These are phyloP conservation scores for Ascochyta clinopodiicola DNA, from an alignment of 2,329 filamentous ascomycete genomes.

Conservation along the genomic window DNA sequence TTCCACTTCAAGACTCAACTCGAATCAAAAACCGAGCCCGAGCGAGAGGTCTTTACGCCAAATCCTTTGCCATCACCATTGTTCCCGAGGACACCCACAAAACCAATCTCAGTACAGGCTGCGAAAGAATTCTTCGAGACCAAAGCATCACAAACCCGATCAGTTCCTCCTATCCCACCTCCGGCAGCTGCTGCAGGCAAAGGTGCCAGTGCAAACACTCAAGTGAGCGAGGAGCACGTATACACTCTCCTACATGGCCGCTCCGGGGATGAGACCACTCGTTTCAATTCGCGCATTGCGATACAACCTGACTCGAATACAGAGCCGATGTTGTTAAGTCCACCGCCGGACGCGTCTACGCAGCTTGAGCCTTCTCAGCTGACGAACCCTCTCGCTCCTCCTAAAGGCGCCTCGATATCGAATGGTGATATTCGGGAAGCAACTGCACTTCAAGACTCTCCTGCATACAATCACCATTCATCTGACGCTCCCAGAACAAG, in stretches of 20 bases:
- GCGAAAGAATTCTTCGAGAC: conserved; percentile 39
- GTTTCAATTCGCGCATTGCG: background rate
- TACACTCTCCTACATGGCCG: background rate
- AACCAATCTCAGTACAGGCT: conserved; percentile 33
- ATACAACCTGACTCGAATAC: background rate
- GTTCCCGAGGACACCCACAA: conserved; percentile 17
- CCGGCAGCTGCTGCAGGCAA: conserved; percentile 7
- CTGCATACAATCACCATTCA: background rate
- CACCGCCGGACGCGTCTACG: conserved; percentile 13
- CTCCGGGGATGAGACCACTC: conserved; percentile 3
- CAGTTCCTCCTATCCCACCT: conserved; percentile 21
- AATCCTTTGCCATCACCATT: conserved; percentile 11
- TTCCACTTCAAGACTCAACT: conserved; percentile 28
- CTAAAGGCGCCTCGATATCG: conserved; percentile 10
- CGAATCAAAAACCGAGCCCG: conserved; percentile 14
- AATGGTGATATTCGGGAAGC: conserved; percentile 16
- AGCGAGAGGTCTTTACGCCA: conserved; percentile 12
- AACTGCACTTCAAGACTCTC: background rate
- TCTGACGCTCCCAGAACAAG: background rate
- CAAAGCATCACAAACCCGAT: conserved; percentile 27
- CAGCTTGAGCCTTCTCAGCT: conserved; percentile 13
- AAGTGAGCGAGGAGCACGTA: conserved; percentile 3
- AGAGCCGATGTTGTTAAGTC: conserved; percentile 12
- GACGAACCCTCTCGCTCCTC: conserved; percentile 18
- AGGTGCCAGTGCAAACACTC: conserved; percentile 1